Evolutionary conservation across 805 yeast genomes (phyloP), one percentile per base, ranked within the genome.

Genomic region (Ogataea degrootiae): DNA sequence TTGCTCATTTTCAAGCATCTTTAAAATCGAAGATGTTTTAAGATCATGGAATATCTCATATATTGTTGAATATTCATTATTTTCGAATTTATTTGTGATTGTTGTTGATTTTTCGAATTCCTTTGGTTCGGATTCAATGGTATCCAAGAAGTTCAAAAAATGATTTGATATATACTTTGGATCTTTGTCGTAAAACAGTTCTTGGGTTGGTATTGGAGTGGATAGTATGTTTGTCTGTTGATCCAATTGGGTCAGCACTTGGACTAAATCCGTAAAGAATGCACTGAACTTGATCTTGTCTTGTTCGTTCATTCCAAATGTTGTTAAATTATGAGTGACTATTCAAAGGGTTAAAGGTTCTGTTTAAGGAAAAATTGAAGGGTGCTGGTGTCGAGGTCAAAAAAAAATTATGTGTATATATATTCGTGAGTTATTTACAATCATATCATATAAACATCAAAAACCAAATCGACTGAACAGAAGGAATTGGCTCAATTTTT

Each of bases 41-140:
- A 87, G 59, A 61, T 87, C 96, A 58, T 86, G 92, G 56, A 72
- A 85, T 12, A 86, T 58, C 39, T 69, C 68, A 56, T 83, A 85
- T 6, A 84, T 69, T 0, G 76, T 67, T 9, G 61, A 58, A 57
- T 84, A 84, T 16, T 65, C 58, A 1, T 60, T 59, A 1, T 61
- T 52, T 1, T 62, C 63, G 52, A 71, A 68, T 53, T 76, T 77
- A 5, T 68, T 63, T 0, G 56, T 29, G n/a, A 84, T 69, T 0
- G 79, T 72, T 0, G 77, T 73, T 4, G 47, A 19, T 39, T 34
- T 39, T 6, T n/a, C 15, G 21, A 47, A 45, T 22, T 22, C 42
- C 45, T 57, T 45, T 41, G 54, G 41, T 31, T 52, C 54, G 34
- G 57, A 59, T 37, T 64, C 66, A 33, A 59, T 60, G 22, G 59